Evolutionary conservation across 768 basidiomycete species (phyloP), one percentile per base, ranked within the genome.

Genomic region (Dioszegia hungarica): DNA sequence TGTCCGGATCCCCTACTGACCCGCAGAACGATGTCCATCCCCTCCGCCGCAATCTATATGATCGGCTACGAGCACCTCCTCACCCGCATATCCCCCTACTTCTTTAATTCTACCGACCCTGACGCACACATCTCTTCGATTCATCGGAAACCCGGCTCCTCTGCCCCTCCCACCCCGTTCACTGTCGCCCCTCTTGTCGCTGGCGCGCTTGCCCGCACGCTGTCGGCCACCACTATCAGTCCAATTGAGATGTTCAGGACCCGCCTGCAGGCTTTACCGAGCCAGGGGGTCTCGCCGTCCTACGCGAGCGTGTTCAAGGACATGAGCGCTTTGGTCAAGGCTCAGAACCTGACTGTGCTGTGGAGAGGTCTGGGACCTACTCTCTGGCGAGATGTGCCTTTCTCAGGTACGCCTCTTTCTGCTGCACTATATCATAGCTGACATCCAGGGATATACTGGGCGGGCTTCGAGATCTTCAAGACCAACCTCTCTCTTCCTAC

Each of bases 311-410:
- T 74, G 3, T 57, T 67, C 34, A 57, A 56, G 22, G 68, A 86
- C 3, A 79, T 93, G 57, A 81, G 82, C 0, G 72, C 64, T 0
- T 76, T 89, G 11, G 85, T 88, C 11, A 81, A 80, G 24, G 70
- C 78, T 31, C 79, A 87, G 40, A 94, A 93, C 5, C 64, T 85
- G 5, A 75, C 79, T 10, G 86, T 83, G 46, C 81, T 98, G 25
- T 99, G 91, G 90, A 81, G 90, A 51, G 95, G 95, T 0, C 80
- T 99, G 8, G 88, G 88, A 0, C 84, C 93, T 1, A 94, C 91
- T 4, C 80, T 99, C 9, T 97, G 92, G 92, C 83, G 95, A 47
- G 95, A 99, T 66, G 93, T 98, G 5, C 94, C 95, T 0, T 99
- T 99, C 74, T 91, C 89, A 37, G 95, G 93, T 11, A 79, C 60